Evolutionary conservation across 2,329 filamentous ascomycete species (phyloP).

Genomic region (Colletotrichum eremochloae): DNA sequence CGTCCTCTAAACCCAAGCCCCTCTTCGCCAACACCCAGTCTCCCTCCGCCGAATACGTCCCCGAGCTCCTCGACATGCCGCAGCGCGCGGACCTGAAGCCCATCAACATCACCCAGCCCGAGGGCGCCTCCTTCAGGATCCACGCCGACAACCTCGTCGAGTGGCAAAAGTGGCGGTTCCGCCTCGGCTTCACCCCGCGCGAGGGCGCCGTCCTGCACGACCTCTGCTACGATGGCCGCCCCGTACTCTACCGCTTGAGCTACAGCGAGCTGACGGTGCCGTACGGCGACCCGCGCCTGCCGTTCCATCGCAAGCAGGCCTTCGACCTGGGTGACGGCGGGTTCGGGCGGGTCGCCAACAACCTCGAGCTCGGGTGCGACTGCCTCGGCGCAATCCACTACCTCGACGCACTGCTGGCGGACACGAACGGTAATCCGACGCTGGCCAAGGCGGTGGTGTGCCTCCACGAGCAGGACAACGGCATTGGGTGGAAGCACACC

Average conservation of each 20-base stretch:
- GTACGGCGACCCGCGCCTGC: slow-evolving; percentile 74
- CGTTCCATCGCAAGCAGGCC: slow-evolving; percentile 77
- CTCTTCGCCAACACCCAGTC: slow-evolving; percentile 58
- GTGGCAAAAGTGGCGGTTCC: slow-evolving; percentile 79
- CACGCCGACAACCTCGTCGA: slow-evolving; percentile 61
- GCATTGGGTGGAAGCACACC: slow-evolving; percentile 79
- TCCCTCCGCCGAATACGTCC: slow-evolving; percentile 60
- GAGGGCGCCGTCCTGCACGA: slow-evolving; percentile 81
- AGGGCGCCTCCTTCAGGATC: slow-evolving; percentile 76
- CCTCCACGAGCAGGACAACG: slow-evolving; percentile 78
- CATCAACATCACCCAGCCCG: slow-evolving; percentile 78
- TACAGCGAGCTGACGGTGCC: slow-evolving; percentile 79
- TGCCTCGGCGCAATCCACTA: slow-evolving; percentile 77
- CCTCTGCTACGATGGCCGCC: slow-evolving; percentile 74
- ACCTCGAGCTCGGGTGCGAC: slow-evolving; percentile 77
- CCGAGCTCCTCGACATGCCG: slow-evolving; percentile 63
- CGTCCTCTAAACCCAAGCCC: slow-evolving; percentile 55
- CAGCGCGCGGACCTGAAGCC: slow-evolving; percentile 72
- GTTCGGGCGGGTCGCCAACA: slow-evolving; percentile 76
- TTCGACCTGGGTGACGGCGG: slow-evolving; percentile 81
- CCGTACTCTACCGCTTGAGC: slow-evolving; percentile 75
- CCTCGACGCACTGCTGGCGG: slow-evolving; percentile 69
- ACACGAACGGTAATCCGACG: slow-evolving; percentile 65
- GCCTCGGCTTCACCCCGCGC: slow-evolving; percentile 76
- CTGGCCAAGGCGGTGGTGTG: slow-evolving; percentile 72